Percentiles rank a stretch among this genome's conserved stretches.
These are phyloP conservation scores for Penicillium odoratum DNA, from an alignment of 495 filamentous ascomycete genomes.

Conservation along the genomic window DNA sequence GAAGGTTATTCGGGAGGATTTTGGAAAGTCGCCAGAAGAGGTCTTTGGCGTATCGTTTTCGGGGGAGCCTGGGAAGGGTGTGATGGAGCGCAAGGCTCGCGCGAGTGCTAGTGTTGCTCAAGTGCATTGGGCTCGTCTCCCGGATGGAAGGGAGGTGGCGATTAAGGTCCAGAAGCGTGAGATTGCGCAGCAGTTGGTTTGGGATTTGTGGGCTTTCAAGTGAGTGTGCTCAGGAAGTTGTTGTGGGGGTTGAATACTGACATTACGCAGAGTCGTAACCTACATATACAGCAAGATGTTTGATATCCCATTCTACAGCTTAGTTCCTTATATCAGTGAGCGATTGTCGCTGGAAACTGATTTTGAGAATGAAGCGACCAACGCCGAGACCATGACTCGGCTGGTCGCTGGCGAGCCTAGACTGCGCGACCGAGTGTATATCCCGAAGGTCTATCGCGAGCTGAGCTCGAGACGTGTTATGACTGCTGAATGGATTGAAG, in stretches of 20 bases:
- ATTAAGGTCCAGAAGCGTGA: constrained; percentile 97
- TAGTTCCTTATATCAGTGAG: constrained; percentile 88
- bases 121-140: constrained; percentile 87
- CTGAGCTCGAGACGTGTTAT: constrained; percentile 82
- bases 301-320: constrained; percentile 81
- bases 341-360: constrained; percentile 89
- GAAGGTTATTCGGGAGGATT: constrained; percentile 83
- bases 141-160: constrained; percentile 85
- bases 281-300: constrained; percentile 77
- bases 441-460: constrained; percentile 80
- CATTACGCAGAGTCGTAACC: constrained; percentile 62
- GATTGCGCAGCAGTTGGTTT: constrained; percentile 82
- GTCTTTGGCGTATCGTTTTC: constrained; percentile 84
- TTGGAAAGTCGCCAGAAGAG: constrained; percentile 77
- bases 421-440: constrained; percentile 77
- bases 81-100: constrained; percentile 84
- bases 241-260: background rate
- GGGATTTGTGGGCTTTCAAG: constrained; percentile 97
- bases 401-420: constrained; percentile 76
- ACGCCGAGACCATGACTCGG: constrained; percentile 77
- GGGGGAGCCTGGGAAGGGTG: constrained; percentile 63
- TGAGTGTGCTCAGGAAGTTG: constrained; percentile 35
- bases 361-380: constrained; percentile 86
- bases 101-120: constrained; percentile 93
- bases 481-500: constrained; percentile 97